Evolutionary conservation across 257 asterid species (phyloP).

Genomic region (Fraxinus excelsior): DNA sequence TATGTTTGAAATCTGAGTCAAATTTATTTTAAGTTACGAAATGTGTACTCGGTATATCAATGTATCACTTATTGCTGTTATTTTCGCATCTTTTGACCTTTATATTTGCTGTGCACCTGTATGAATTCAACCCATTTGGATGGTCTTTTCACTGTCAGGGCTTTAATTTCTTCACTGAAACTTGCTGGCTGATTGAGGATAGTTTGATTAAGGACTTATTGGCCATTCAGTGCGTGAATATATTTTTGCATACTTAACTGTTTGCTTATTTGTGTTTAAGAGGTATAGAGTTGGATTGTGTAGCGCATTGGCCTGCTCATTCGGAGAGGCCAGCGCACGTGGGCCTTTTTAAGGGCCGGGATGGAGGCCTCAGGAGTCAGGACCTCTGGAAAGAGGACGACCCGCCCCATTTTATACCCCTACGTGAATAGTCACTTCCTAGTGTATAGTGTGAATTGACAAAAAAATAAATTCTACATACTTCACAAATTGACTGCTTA

Average conservation of each 20-base stretch:
- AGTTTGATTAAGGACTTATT: neutral
- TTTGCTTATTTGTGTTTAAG: neutral
- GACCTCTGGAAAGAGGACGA: neutral
- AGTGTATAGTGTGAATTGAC: neutral
- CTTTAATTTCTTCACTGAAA: neutral
- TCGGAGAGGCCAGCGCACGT: neutral
- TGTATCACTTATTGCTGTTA: neutral
- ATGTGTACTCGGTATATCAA: neutral
- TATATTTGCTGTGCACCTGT: neutral
- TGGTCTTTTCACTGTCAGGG: neutral
- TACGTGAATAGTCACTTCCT: neutral
- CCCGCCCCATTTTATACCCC: neutral
- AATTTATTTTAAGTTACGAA: neutral
- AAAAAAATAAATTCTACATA: neutral
- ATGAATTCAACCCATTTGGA: neutral
- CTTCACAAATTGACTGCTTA: neutral
- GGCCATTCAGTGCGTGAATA: neutral
- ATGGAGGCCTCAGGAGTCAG: neutral
- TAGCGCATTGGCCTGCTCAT: neutral
- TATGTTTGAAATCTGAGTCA: neutral
- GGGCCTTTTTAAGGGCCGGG: neutral
- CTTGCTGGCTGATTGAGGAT: neutral
- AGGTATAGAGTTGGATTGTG: neutral
- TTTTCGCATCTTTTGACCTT: neutral
- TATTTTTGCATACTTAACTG: neutral